Evolutionary conservation across 2,329 filamentous ascomycete genomes (phyloP), one percentile per base, ranked within the genome.

Genomic region (Sarocladium brachiariae): DNA sequence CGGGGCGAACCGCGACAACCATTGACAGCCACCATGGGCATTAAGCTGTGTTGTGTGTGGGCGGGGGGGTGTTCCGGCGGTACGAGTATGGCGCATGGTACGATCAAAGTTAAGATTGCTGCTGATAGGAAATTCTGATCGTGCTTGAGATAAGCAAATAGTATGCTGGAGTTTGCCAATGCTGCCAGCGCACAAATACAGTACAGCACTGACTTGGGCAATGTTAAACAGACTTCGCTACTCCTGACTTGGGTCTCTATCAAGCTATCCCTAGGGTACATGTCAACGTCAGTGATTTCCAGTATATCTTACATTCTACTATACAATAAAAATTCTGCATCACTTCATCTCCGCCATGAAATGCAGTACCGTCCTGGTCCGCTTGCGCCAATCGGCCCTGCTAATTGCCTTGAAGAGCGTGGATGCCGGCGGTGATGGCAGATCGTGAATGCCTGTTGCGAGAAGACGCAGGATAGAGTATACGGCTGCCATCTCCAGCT

Each of bases 371-470:
- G 24, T 18, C n/a, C 16, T 24, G 14, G 16, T 16, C 3, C 43
- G 43, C 25, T 47, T 47, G 4, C 18, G 27, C 43, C 43, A 47
- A 25, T 47, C 43, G 6, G 16, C 16, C 16, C 43, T 16, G 14
- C 25, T 21, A 18, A 47, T 31, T 13, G 43, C 43, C 16, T 16
- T 16, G 43, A 47, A 47, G 16, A 47, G 25, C 10, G 27, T 47
- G n/a, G 24, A 18, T 4, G 43, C 43, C 25, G 43, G 43, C 19
- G 43, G 43, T 23, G 43, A 47, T 11, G 43, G 25, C 27, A 11
- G 43, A 21, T 47, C 43, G n/a, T 47, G 43, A 8, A 33, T 25
- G 11, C 43, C 43, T 13, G 43, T 47, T 14, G 43, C 43, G 27
- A 47, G 11, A 4, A 47, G 43, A 18, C 43, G 43, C 24, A 47